Base-by-base conservation (phyloP, 139 green algal genomes). In the Coccomyxa sp. region DNA sequence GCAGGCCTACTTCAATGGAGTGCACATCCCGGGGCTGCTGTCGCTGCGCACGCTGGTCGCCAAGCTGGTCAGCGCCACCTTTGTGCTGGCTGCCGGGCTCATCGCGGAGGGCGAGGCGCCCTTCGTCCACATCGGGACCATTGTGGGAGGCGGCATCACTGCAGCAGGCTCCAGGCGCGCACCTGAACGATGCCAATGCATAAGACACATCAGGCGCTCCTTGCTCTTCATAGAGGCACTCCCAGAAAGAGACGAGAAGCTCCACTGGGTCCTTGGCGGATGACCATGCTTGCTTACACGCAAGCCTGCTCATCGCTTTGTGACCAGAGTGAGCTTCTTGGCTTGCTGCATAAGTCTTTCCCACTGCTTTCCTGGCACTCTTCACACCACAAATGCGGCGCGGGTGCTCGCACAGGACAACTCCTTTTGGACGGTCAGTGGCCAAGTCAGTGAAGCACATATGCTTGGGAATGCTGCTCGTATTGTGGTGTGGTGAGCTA, bases 1-100 rank as follows among this genome's bases (percentile, higher is more conserved):
- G 64, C 64, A 71, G 64, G 64, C 64, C 2, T 71, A 71, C n/a
- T 71, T 71, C n/a, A 71, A 71, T 29, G 64, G 64, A 31, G 64
- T 71, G 64, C 64, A 71, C 64, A 36, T 34, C 29, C 27, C 38
- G 33, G 72, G 72, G 27, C 72, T 77, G 14, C 39, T 77, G 38
- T 29, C 38, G 24, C 16, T 64, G 37, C 22, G 16, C 14, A 71
- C 64, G 24, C 5, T 71, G 29, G 18, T 71, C 64, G 64, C 10
- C 12, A 71, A 71, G 64, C 64, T 71, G 64, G 64, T 71, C 2
- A 71, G 64, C 64, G 64, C 64, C 27, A 2, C 5, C 35, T 71
- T 71, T 36, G 64, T 71, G 27, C n/a, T 71, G 64, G 64, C 64
- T 2, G 64, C 64, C 2, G 64, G 64, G 24, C n/a, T 71, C 29